Evolutionary conservation across 441 rosid species (phyloP), one percentile per base, ranked within the genome.

Genomic region (Erysimum cheiri): DNA sequence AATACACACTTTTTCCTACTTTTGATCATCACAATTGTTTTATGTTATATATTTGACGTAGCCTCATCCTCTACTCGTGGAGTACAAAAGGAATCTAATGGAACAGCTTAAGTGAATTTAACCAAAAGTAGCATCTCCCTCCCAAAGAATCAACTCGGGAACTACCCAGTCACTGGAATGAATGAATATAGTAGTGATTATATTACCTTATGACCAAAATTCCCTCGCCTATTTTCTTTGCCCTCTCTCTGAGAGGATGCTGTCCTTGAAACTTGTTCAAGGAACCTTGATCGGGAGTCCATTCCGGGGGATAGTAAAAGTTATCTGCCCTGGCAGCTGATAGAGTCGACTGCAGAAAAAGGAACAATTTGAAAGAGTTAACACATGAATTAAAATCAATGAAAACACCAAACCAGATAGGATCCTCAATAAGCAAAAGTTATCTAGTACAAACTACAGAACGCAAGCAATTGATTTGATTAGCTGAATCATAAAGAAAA

Each of bases 241-340:
- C 99, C 82, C 98, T 84, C 79, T 88, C 99, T 81, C 96, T 79
- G 47, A 90, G 71, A 61, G 98, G 91, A 90, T 94, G 98, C 73
- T 94, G 97, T n/a, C 98, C 97, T 72, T 94, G 90, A 74, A 92
- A 94, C 86, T 88, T 88, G 96, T 90, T 94, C 85, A 94, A 77
- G 63, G 90, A 85, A 75, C 98, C 97, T 88, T 89, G 88, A 68
- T 88, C 82, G 1, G 98, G 99, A 53, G 88, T 80, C 97, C 96
- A 95, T 88, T 95, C 96, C 33, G 96, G 98, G 4, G 98, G 98
- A 64, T 88, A 90, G 82, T 95, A 92, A 68, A 90, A 95, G 79
- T 95, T 90, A 72, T 94, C 97, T 1, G 98, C 98, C 80, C 99
- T 85, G 10, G 99, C 99, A 59, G 97, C 99, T 66, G 98, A 90